Conservation (phyloP, 1,284 basidiomycete species). For the Naganishia liquefaciens region DNA sequence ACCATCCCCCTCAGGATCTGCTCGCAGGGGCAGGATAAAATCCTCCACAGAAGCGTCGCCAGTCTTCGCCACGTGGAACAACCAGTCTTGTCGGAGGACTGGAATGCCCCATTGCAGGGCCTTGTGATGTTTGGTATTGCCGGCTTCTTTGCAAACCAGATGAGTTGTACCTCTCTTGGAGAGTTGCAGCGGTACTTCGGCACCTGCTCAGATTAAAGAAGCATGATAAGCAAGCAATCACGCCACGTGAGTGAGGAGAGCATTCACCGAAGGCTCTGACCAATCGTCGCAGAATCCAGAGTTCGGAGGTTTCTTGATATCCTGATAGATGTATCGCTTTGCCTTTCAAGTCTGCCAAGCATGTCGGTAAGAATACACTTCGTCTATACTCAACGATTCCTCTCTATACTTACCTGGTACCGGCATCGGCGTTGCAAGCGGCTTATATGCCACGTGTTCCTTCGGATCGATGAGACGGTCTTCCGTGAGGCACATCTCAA, state of each 20-base stretch:
- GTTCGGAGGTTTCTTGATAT: constrained; percentile 22
- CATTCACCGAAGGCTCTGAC: constrained; percentile 19
- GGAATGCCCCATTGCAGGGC: constrained; percentile 46
- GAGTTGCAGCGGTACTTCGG: constrained; percentile 10
- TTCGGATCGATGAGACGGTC: constrained; percentile 42
- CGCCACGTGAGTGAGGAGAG: not conserved
- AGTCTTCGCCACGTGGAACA: constrained; percentile 42
- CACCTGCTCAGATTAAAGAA: constrained; percentile 12
- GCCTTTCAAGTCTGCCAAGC: constrained; percentile 2
- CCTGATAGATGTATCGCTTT: constrained; percentile 25
- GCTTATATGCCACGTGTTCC: constrained; percentile 46
- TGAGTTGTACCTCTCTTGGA: constrained; percentile 42
- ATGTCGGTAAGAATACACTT: not conserved
- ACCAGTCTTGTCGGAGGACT: constrained; percentile 45
- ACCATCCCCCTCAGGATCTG: constrained; percentile 5
- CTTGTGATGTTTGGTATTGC: constrained; percentile 44
- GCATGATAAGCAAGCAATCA: not conserved
- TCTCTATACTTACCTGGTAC: constrained; percentile 37
- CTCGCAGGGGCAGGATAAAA: constrained; percentile 32
- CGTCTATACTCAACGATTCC: not conserved
- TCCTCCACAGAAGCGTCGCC: constrained; percentile 39
- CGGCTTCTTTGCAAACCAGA: constrained; percentile 39
- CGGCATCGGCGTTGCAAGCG: constrained; percentile 42
- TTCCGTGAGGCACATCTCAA: constrained; percentile 49
- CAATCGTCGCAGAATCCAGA: constrained; percentile 21